Conservation (phyloP, 352 stramenopile species). For the Phytophthora citricola region DNA sequence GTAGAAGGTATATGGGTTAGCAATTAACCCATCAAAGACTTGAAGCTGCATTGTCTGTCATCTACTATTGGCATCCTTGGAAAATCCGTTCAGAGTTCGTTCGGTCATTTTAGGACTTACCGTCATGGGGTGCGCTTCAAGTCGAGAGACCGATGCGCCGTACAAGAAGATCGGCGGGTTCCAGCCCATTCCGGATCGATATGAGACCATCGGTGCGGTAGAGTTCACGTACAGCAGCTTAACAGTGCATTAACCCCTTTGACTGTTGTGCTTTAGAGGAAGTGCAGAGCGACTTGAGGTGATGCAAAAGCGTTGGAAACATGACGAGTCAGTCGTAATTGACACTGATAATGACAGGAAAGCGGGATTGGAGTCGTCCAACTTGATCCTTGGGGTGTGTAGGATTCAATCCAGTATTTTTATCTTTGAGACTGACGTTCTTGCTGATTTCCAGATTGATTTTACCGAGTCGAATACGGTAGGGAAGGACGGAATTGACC, state of each 20-base stretch:
- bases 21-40: constrained; percentile 7
- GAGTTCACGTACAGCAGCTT: background rate
- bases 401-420: background rate
- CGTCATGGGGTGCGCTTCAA: constrained; percentile 36
- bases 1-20: background rate
- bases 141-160: constrained; percentile 5
- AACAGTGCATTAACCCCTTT: constrained; percentile 2
- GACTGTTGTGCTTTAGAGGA: constrained; percentile 31
- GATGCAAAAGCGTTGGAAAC: background rate
- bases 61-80: constrained; percentile 4
- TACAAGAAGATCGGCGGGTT: constrained; percentile 33
- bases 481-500: background rate
- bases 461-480: constrained; percentile 79
- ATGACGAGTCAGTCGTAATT: background rate
- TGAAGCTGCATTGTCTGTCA: constrained; percentile 8
- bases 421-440: background rate
- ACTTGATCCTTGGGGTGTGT: constrained; percentile 57
- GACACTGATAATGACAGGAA: constrained; percentile 22
- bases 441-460: constrained; percentile 56
- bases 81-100: constrained; percentile 19
- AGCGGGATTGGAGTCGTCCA: constrained; percentile 63
- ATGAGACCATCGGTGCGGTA: constrained; percentile 58
- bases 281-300: constrained; percentile 50
- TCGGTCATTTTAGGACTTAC: constrained; percentile 20
- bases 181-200: constrained; percentile 58